Conservation (phyloP, 2,329 filamentous ascomycete genomes). For the Pyrenochaeta sp. region DNA sequence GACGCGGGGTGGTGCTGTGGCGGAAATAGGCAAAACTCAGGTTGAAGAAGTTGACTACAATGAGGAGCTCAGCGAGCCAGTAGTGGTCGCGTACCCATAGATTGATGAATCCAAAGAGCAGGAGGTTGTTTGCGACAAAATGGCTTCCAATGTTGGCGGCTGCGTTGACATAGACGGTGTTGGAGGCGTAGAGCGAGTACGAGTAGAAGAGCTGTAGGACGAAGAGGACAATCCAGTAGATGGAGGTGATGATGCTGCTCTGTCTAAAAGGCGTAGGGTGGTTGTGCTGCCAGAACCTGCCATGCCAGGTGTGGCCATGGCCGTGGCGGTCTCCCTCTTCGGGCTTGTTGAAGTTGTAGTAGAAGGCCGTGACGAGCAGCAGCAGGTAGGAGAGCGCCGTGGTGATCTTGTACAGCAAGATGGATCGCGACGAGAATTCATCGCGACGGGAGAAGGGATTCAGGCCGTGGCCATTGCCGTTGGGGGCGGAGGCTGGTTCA, state of each 20-base stretch:
- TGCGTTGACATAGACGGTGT: conserved; percentile 68
- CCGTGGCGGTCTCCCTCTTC: conserved; percentile 61
- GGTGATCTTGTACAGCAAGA: conserved; percentile 79
- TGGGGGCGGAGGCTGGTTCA: conserved; percentile 8
- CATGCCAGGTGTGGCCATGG: conserved; percentile 51
- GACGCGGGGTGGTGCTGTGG: conserved; percentile 73
- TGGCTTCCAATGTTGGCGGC: conserved; percentile 82
- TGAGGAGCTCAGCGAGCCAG: conserved; percentile 76
- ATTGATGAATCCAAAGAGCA: conserved; percentile 83
- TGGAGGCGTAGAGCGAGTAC: conserved; percentile 75
- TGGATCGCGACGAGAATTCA: conserved; percentile 65
- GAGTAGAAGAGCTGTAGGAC: conserved; percentile 80
- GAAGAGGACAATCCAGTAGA: conserved; percentile 84
- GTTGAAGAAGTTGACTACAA: conserved; percentile 85
- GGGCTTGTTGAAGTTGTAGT: conserved; percentile 74
- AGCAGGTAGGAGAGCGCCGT: conserved; percentile 79
- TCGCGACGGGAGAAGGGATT: conserved; percentile 82
- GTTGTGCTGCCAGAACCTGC: conserved; percentile 80
- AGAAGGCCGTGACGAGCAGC: conserved; percentile 74
- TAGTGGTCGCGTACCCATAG: conserved; percentile 82
- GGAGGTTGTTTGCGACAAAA: conserved; percentile 85
- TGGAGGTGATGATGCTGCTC: conserved; percentile 68
- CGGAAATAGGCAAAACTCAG: conserved; percentile 81
- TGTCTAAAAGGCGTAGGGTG: conserved; percentile 77
- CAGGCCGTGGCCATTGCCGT: conserved; percentile 54